Evolutionary conservation across 1,284 basidiomycete species (phyloP).

Genomic region (Ceratobasidium theobromae): DNA sequence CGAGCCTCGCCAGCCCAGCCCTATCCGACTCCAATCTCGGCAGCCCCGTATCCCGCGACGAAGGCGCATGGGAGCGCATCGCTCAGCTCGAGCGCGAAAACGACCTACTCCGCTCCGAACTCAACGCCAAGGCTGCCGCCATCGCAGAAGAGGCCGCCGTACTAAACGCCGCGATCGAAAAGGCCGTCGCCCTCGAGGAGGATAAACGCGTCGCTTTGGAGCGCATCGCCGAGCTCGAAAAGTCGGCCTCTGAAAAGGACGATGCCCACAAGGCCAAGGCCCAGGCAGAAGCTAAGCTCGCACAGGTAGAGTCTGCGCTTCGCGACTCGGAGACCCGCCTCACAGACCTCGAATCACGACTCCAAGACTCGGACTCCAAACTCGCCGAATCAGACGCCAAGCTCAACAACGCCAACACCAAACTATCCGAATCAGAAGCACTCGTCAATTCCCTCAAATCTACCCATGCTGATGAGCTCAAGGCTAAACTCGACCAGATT

Average conservation of each 20-base stretch:
- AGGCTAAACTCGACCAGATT: slow-evolving; percentile 60
- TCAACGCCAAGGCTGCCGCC: slow-evolving; percentile 27
- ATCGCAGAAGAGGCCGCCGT: slow-evolving; percentile 36
- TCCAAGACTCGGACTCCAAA: neutral
- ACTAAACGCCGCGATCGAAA: slow-evolving; percentile 31
- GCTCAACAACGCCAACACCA: neutral
- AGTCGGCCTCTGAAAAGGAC: slow-evolving; percentile 48
- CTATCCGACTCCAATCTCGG: slow-evolving; percentile 32
- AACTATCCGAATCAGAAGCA: neutral
- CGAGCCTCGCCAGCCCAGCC: slow-evolving; percentile 33
- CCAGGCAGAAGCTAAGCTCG: slow-evolving; percentile 42
- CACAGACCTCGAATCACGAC: neutral
- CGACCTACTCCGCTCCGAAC: slow-evolving; percentile 41
- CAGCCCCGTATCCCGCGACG: slow-evolving; percentile 7
- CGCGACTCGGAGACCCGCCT: slow-evolving; percentile 47
- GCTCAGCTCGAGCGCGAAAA: slow-evolving; percentile 43
- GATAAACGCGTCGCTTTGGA: slow-evolving; percentile 53
- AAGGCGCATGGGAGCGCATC: slow-evolving; percentile 16
- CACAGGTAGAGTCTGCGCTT: slow-evolving; percentile 24
- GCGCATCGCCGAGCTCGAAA: slow-evolving; percentile 53
- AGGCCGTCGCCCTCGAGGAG: slow-evolving; percentile 42
- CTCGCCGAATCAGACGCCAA: neutral
- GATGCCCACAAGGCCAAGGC: slow-evolving; percentile 56
- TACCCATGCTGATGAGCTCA: slow-evolving; percentile 50
- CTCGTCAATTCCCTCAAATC: neutral